Conservation (phyloP, 148 eudicot genomes). For the Rhododendron henanense region DNA sequence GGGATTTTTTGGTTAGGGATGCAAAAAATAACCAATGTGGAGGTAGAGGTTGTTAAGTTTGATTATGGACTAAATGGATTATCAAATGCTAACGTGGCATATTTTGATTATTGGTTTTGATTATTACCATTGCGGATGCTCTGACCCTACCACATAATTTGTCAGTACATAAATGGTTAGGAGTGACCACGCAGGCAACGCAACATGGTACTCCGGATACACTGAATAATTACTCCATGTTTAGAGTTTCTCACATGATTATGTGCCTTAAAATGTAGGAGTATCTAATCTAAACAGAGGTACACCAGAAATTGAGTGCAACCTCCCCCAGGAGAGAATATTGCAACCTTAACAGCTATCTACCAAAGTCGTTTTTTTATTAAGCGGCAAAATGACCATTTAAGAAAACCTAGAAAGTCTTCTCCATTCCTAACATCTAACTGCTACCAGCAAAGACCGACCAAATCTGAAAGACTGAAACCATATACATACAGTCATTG, state of each 20-base stretch:
- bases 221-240: too few species aligned
- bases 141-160: too few species aligned
- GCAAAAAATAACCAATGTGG: too few species aligned
- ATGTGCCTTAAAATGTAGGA: not conserved
- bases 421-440: not conserved
- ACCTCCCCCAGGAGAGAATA: not conserved
- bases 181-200: not conserved
- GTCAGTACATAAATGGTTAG: not conserved
- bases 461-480: too few species aligned
- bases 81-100: too few species aligned
- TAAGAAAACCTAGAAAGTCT: not conserved
- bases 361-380: not conserved
- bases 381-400: not conserved
- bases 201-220: too few species aligned
- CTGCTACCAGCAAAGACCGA: not conserved
- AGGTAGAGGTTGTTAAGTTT: too few species aligned
- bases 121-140: too few species aligned
- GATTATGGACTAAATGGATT: too few species aligned
- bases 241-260: too few species aligned
- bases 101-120: too few species aligned
- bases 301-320: not conserved
- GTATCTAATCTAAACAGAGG: not conserved
- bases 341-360: not conserved
- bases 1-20: too few species aligned
- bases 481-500: not conserved